Evolutionary conservation across 352 stramenopile genomes (phyloP).

Genomic region (Globisporangium cylindrosporum): DNA sequence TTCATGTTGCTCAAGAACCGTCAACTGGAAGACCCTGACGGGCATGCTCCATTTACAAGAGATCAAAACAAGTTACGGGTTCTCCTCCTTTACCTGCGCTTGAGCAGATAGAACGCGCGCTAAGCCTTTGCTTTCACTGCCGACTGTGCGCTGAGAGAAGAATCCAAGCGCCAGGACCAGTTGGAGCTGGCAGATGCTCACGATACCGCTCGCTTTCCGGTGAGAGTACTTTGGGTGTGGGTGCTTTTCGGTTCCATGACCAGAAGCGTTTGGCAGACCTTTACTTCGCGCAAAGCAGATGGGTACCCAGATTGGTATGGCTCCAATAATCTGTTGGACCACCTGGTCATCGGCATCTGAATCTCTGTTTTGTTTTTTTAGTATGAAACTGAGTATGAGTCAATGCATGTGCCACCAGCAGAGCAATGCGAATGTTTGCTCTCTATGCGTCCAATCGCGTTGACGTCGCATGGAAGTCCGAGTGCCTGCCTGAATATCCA

Average conservation of each 20-base stretch:
- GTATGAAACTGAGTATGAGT: not conserved
- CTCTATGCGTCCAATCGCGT: not conserved
- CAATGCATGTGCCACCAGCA: not conserved
- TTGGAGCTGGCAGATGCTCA: not conserved
- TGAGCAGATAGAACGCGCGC: not conserved
- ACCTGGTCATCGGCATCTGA: conserved; percentile 1
- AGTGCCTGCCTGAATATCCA: not conserved
- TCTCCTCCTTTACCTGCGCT: not conserved
- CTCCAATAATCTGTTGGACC: not conserved
- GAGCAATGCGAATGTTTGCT: not conserved
- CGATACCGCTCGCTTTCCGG: not conserved
- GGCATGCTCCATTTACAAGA: not conserved
- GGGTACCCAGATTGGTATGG: not conserved
- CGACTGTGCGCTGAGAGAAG: not conserved
- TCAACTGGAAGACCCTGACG: not conserved
- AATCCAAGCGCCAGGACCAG: not conserved
- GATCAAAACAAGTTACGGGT: not conserved
- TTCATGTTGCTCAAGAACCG: not conserved
- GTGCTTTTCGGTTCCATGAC: not conserved
- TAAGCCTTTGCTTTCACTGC: not conserved
- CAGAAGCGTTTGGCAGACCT: not conserved
- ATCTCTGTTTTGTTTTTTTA: not conserved
- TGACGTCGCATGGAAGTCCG: not conserved
- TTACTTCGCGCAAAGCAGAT: conserved; percentile 4
- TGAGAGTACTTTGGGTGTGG: not conserved